Conservation (phyloP, 495 filamentous ascomycete species). For the Hyaloscypha variabilis region DNA sequence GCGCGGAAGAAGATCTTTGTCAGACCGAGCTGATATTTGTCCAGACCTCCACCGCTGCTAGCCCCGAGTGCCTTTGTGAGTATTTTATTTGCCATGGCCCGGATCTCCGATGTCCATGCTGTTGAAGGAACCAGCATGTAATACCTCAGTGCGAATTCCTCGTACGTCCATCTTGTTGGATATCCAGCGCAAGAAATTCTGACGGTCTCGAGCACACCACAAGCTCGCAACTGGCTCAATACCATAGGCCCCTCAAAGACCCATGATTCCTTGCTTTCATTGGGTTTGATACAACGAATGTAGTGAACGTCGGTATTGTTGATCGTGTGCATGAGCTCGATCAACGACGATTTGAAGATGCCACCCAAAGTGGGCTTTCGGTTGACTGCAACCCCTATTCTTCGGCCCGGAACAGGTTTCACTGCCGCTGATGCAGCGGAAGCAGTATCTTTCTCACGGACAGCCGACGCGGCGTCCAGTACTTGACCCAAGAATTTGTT, state of each 20-base stretch:
- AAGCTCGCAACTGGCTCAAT: slow-evolving; percentile 93
- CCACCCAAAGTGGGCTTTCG: slow-evolving; percentile 96
- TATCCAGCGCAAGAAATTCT: slow-evolving; percentile 98
- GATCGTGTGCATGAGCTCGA: slow-evolving; percentile 97
- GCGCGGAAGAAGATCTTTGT: slow-evolving; percentile 99
- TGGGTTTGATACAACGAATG: slow-evolving; percentile 99
- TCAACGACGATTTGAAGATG: slow-evolving; percentile 97
- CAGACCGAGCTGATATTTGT: slow-evolving; percentile 95
- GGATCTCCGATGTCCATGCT: slow-evolving; percentile 91
- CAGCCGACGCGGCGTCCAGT: slow-evolving; percentile 78
- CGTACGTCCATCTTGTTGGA: slow-evolving; percentile 97
- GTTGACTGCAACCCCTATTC: slow-evolving; percentile 87
- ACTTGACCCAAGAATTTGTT: slow-evolving; percentile 88
- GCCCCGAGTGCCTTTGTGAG: slow-evolving; percentile 84
- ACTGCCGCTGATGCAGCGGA: slow-evolving; percentile 66
- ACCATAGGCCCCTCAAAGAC: slow-evolving; percentile 99
- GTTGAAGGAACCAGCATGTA: slow-evolving; percentile 96
- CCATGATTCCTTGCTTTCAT: slow-evolving; percentile 96
- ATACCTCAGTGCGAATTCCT: slow-evolving; percentile 96
- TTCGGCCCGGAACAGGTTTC: slow-evolving; percentile 73
- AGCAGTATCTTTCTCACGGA: slow-evolving; percentile 83
- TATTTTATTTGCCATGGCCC: slow-evolving; percentile 91
- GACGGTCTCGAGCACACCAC: slow-evolving; percentile 98
- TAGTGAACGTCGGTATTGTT: slow-evolving; percentile 98
- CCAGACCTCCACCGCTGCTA: slow-evolving; percentile 74